Evolutionary conservation across 805 yeast genomes (phyloP), one percentile per base, ranked within the genome.

Genomic region (Cyberlindnera japonica): DNA sequence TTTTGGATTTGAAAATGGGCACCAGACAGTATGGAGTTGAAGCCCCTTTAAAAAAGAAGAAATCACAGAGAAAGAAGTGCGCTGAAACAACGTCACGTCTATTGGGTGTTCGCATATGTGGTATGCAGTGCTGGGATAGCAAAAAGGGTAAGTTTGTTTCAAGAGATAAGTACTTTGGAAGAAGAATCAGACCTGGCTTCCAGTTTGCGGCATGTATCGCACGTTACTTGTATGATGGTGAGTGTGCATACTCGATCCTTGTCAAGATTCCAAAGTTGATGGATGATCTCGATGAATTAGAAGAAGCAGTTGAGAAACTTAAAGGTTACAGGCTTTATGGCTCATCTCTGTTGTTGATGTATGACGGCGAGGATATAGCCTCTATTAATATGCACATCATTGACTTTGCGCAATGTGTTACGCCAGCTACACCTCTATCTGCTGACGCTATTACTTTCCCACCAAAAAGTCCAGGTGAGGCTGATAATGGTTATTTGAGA

Each of bases 1-100:
- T 91, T 0, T 66, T 93, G 36, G 99, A 93, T 63, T 69, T 93
- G 53, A 93, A 93, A 59, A 93, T 93, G 98, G 99, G 99, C 1
- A 91, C 99, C 0, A 72, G 99, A 43, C 99, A 93, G 63, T 93
- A 93, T 55, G 99, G 99, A 9, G 83, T 91, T n/a, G 95, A 89
- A 48, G 97, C 98, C 0, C 71, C 72, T 6, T 60, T 64, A 12
- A 65, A 78, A 35, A 93, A 93, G 62, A 83, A 80, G 55, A 58
- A 65, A 35, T 86, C 96, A 1, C 99, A 93, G 64, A 65, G 86
- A 24, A 70, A 71, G 40, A 93, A 93, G 63, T 93, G 99, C 62
- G 65, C 72, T 3, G 63, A 69, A 41, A 91, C 98, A 0, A 91
- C 98, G 0, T 81, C 93, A 2, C 68, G 88, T 32, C 65, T 69